Conservation (phyloP, 2,329 filamentous ascomycete genomes). For the Botrytis fragariae region DNA sequence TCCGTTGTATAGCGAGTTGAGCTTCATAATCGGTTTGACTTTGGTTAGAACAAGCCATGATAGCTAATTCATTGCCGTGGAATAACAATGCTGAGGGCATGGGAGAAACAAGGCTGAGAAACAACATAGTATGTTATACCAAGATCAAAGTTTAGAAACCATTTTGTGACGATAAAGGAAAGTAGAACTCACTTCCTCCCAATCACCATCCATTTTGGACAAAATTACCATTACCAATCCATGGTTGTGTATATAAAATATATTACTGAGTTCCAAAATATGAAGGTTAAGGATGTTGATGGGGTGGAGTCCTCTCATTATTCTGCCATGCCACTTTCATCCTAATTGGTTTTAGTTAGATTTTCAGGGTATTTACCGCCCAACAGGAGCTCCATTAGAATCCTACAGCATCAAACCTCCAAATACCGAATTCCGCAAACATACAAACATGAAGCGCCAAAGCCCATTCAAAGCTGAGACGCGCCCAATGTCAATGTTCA, state of each 20-base stretch:
- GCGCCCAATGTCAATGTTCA: neutral
- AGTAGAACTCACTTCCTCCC: slow-evolving; percentile 58
- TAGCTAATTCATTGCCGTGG: neutral
- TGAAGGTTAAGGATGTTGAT: neutral
- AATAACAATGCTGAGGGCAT: slow-evolving; percentile 10
- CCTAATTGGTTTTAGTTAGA: slow-evolving; percentile 1
- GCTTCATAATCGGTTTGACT: slow-evolving; percentile 5
- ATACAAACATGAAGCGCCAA: neutral
- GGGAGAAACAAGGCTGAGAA: slow-evolving; percentile 11
- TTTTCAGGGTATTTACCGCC: slow-evolving; percentile 3
- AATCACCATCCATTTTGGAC: slow-evolving; percentile 61
- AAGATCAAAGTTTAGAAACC: neutral
- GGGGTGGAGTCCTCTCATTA: slow-evolving; percentile 8
- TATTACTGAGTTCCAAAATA: slow-evolving; percentile 1
- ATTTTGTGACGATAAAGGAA: slow-evolving; percentile 6
- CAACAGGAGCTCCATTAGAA: neutral
- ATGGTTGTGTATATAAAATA: slow-evolving; percentile 19
- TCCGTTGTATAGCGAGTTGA: neutral
- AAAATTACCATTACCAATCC: slow-evolving; percentile 13
- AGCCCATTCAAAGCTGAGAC: slow-evolving; percentile 2
- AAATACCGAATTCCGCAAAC: neutral
- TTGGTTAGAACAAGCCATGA: neutral
- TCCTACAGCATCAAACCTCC: neutral
- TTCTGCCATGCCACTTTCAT: slow-evolving; percentile 14
- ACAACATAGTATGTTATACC: neutral